A percentile compares a stretch with the other conserved stretches of the same genome.
These are phyloP conservation scores for Aspergillus sp. DNA, from an alignment of 2,329 filamentous ascomycete genomes.

Conservation along the genomic window DNA sequence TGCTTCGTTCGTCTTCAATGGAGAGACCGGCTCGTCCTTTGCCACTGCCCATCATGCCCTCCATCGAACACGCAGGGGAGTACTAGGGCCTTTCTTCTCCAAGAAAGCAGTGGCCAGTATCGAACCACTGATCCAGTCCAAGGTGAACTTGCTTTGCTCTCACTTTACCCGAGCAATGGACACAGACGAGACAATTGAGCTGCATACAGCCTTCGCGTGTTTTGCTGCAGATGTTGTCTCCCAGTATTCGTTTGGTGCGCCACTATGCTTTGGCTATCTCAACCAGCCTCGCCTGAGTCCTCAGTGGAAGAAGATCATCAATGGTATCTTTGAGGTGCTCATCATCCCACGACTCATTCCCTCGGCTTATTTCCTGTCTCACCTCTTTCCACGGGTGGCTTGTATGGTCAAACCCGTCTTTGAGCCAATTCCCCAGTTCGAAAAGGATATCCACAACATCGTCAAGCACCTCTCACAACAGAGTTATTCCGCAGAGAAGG, in stretches of 20 bases:
- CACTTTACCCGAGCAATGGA: slow-evolving; percentile 4
- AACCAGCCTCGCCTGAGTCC: slow-evolving; percentile 1
- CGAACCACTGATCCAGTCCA: slow-evolving; percentile 23
- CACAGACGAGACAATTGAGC: slow-evolving; percentile 2
- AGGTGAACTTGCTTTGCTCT: too few relatives aligned
- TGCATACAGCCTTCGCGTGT: slow-evolving; percentile 6
- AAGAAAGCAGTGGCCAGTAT: slow-evolving; percentile 30
- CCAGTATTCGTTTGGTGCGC: slow-evolving; percentile 7
- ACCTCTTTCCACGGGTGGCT: background rate
- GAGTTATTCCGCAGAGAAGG: slow-evolving; percentile 1
- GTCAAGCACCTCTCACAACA: slow-evolving; percentile 1
- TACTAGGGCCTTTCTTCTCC: slow-evolving; percentile 44
- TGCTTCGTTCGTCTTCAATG: slow-evolving; percentile 10
- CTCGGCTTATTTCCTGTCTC: background rate
- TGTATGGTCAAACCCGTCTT: background rate
- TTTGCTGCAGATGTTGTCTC: slow-evolving; percentile 10
- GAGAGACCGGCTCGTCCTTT: slow-evolving; percentile 14
- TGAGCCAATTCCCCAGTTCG: slow-evolving; percentile 1
- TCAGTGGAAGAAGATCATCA: slow-evolving; percentile 9
- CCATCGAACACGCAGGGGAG: slow-evolving; percentile 38
- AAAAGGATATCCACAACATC: slow-evolving; percentile 1
- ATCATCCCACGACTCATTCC: slow-evolving; percentile 5
- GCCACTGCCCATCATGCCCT: slow-evolving; percentile 36
- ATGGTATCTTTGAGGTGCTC: slow-evolving; percentile 4
- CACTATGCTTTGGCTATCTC: slow-evolving; percentile 2